Evolutionary conservation across 306 rosid species (phyloP).

Genomic region (Arachis stenosperma): DNA sequence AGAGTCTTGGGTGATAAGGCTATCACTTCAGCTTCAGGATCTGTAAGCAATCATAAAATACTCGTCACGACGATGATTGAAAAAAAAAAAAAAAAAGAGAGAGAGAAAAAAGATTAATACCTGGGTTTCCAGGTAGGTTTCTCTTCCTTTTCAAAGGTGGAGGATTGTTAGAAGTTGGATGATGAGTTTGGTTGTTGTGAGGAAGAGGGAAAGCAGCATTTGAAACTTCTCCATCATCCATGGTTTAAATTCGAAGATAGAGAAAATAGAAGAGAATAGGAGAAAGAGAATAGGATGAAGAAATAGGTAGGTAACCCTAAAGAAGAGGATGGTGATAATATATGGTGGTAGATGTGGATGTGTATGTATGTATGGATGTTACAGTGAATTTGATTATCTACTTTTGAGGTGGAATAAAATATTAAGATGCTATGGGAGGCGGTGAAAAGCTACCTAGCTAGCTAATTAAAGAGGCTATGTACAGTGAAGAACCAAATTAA

Average conservation of each 20-base stretch:
- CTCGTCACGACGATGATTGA: background rate
- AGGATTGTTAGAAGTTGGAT: conserved; percentile 39
- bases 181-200: conserved; percentile 46
- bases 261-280: conserved; percentile 1
- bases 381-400: conserved; percentile 51
- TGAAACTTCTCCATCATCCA: conserved; percentile 52
- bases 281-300: conserved; percentile 36
- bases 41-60: conserved; percentile 28
- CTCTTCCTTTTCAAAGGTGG: conserved; percentile 65
- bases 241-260: conserved; percentile 5
- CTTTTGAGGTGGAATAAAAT: conserved; percentile 60
- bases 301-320: conserved; percentile 36
- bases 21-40: conserved; percentile 79
- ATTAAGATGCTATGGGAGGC: conserved; percentile 47
- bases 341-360: conserved; percentile 42
- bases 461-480: no score
- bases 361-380: conserved; percentile 1
- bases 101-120: conserved; percentile 40
- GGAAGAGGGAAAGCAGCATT: conserved; percentile 47
- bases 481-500: no score
- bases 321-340: conserved; percentile 29
- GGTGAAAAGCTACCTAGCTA: conserved; percentile 55
- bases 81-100: background rate
- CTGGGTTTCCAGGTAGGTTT: conserved; percentile 76
- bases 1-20: conserved; percentile 73